Evolutionary conservation across 2,329 filamentous ascomycete genomes (phyloP).

Genomic region (Neofusicoccum kwambonambiense): DNA sequence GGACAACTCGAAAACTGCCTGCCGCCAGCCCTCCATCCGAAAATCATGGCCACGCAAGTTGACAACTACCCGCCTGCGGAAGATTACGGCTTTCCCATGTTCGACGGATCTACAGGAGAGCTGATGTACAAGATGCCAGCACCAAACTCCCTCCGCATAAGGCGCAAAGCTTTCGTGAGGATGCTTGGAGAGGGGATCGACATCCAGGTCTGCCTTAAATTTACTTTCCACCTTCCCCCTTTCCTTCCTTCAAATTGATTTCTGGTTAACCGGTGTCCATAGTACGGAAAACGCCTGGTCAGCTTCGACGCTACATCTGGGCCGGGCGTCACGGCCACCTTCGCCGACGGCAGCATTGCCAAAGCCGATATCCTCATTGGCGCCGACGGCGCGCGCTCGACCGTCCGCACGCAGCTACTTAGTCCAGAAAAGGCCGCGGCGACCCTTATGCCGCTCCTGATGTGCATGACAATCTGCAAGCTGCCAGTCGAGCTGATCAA

Average conservation of each 20-base stretch:
- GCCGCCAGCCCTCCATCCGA: slow-evolving; percentile 52
- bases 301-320: slow-evolving; percentile 34
- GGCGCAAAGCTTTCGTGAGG: slow-evolving; percentile 33
- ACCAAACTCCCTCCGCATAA: slow-evolving; percentile 33
- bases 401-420: slow-evolving; percentile 23
- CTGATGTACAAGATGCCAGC: slow-evolving; percentile 27
- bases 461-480: slow-evolving; percentile 46
- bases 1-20: slow-evolving; percentile 28
- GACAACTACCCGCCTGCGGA: slow-evolving; percentile 48
- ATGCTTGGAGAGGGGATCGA: slow-evolving; percentile 31
- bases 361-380: slow-evolving; percentile 34
- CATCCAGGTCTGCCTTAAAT: slow-evolving; percentile 19
- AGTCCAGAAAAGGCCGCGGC: slow-evolving; percentile 32
- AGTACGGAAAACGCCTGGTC: slow-evolving; percentile 40
- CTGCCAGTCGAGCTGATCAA: slow-evolving; percentile 45
- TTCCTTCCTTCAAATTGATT: too few relatives aligned
- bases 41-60: slow-evolving; percentile 49
- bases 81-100: slow-evolving; percentile 17
- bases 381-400: slow-evolving; percentile 33
- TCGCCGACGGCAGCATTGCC: slow-evolving; percentile 31
- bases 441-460: slow-evolving; percentile 46
- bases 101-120: slow-evolving; percentile 37
- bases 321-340: slow-evolving; percentile 33
- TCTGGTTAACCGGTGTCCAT: background rate
- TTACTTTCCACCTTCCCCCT: too few relatives aligned